Percentiles rank a stretch among this genome's conserved stretches.
These are phyloP conservation scores for Yamadazyma trypodendri DNA, from an alignment of 1,139 yeast genomes.

Conservation along the genomic window DNA sequence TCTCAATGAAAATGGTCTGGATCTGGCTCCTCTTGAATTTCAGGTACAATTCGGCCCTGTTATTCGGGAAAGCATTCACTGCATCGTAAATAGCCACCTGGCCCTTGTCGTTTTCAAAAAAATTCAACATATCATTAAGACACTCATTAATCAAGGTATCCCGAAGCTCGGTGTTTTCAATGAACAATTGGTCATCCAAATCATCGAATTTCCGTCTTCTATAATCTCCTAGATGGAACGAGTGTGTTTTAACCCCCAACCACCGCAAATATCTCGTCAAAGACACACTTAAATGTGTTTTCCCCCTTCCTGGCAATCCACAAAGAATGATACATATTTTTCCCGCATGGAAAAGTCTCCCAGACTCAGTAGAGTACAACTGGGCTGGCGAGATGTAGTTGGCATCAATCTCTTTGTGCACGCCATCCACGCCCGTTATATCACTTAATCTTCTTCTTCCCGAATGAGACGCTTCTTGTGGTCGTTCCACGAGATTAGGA, in stretches of 20 bases:
- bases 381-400: conserved; percentile 75
- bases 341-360: conserved; percentile 92
- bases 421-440: conserved; percentile 49
- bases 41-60: conserved; percentile 58
- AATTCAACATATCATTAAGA: conserved; percentile 64
- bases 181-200: conserved; percentile 70
- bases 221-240: conserved; percentile 91
- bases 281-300: conserved; percentile 89
- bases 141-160: conserved; percentile 62
- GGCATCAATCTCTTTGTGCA: conserved; percentile 52
- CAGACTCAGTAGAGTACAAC: conserved; percentile 85
- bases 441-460: conserved; percentile 45
- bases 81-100: conserved; percentile 98
- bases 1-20: conserved; percentile 84
- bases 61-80: conserved; percentile 75
- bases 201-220: conserved; percentile 56
- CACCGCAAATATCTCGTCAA: conserved; percentile 89
- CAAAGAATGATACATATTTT: conserved; percentile 85
- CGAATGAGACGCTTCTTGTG: conserved; percentile 23
- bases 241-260: conserved; percentile 90
- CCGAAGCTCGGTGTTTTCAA: conserved; percentile 58
- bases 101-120: conserved; percentile 73
- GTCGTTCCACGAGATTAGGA: conserved; percentile 38
- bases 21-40: conserved; percentile 58
- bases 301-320: conserved; percentile 96